Base-by-base conservation (phyloP, 2,329 filamentous ascomycete species). In the Fusarium hainanense region DNA sequence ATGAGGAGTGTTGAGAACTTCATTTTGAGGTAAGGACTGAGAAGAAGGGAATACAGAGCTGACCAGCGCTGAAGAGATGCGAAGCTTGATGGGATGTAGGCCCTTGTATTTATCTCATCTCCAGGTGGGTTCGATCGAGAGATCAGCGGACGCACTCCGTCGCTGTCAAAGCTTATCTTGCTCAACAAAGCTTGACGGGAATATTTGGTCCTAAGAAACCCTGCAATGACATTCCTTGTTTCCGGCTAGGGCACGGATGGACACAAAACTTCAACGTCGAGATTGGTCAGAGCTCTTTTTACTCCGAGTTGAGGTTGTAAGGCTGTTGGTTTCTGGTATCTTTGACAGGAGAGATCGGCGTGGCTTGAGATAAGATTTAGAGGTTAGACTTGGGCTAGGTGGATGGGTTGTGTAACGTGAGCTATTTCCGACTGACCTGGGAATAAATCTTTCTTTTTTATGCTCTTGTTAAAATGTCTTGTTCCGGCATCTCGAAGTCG, bases 1-100 rank as follows among this genome's bases (percentile, higher is more conserved):
- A 37, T 42, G 20, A 58, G 12, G 43, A 70, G 9, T 30, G 59
- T 10, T 5, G 47, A 28, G 14, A 57, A 60, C 63, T 70, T 70
- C 68, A 70, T 70, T 3, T 28, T 47, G 32, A 34, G n/a, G 4
- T 28, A 25, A 23, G 14, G 14, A 16, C 7, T 8, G n/a, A 47
- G 16, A 30, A 20, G 8, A 30, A 8, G 14, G 20, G n/a, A 12
- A 21, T 13, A 11, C 30, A 27, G 23, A 27, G 18, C 27, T 20
- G 41, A 20, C 20, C 16, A 44, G 40, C 28, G 3, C 14, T 41
- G 21, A 23, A 16, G 1, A 20, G 25, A 3, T 27, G 2, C 9
- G 18, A n/a, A 34, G n/a, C 23, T 18, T 3, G 12, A 21, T 14
- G 3, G 43, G 30, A 48, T 7, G 51, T 11, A 21, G 13, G 21